Conservation (phyloP, 768 basidiomycete species). For the Gyrodon lividus region DNA sequence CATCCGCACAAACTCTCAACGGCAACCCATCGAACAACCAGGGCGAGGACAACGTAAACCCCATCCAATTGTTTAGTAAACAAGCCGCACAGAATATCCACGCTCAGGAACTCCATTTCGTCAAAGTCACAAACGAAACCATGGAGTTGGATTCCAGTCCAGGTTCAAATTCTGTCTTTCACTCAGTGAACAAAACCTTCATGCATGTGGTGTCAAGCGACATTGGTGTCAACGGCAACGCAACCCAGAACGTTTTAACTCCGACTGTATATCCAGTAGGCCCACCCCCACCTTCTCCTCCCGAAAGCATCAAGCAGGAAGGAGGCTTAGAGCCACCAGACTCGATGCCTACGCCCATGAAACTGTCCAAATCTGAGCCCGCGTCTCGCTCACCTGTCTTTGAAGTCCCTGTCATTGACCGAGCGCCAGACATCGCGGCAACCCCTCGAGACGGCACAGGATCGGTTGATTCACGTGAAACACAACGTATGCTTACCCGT, state of each 20-base stretch:
- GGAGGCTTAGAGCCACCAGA: constrained; percentile 22
- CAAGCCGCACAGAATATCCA: constrained; percentile 22
- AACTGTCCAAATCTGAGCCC: constrained; percentile 20
- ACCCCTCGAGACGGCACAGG: constrained; percentile 23
- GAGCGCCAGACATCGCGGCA: constrained; percentile 17
- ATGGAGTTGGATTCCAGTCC: constrained; percentile 42
- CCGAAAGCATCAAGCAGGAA: constrained; percentile 38
- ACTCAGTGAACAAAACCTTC: constrained; percentile 36
- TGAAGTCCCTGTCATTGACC: constrained; percentile 33
- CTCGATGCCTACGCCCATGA: constrained; percentile 29
- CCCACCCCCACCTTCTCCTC: constrained; percentile 59
- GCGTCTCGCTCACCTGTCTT: constrained; percentile 29
- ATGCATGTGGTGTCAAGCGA: constrained; percentile 30
- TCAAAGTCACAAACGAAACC: constrained; percentile 51
- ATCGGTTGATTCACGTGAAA: constrained; percentile 32
- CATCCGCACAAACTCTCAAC: constrained; percentile 35
- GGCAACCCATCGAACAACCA: constrained; percentile 14
- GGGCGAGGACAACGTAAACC: constrained; percentile 27
- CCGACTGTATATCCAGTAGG: constrained; percentile 29
- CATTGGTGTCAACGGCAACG: constrained; percentile 12
- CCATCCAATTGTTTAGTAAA: constrained; percentile 32
- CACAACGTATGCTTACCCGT: constrained; percentile 14
- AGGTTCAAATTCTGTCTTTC: constrained; percentile 33
- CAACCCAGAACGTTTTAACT: background rate
- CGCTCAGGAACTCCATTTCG: constrained; percentile 51